Base-by-base conservation (phyloP, 176 grass and related monocot genomes). In the Triticum turgidum region DNA sequence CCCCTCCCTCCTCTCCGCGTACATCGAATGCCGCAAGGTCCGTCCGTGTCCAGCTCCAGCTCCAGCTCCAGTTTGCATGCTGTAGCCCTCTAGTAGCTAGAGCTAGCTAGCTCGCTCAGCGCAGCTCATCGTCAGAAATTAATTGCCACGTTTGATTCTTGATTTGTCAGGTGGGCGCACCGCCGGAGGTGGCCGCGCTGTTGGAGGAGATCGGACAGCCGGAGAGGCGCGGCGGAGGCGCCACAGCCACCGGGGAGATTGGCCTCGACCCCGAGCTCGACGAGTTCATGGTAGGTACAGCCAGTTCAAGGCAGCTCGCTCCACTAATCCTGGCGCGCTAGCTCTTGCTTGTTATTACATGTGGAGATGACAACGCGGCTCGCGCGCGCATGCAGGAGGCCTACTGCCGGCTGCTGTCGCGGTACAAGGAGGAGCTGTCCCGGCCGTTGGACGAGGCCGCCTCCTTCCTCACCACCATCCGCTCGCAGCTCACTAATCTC, bases 1-100 rank as follows among this genome's bases (percentile, higher is more conserved):
- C 83, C 94, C 94, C 12, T 85, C 89, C 47, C 92, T 99, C 56
- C 87, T 99, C 72, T 90, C 92, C 72, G 94, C 97, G 80, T 99
- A 99, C 85, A 89, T 99, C 79, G 94, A 99, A 80, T 99, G 97
- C 85, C 90, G 94, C 73, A 99, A 99, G 94, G 97, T 98, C 61
- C 7, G 79, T 65, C 74, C 35, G 34, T 5, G n/a, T 71, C 17
- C 11, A 70, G 93, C 9, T 85, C 89, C 39, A 70, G 93, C 9
- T 85, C 89, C 39, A 90, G 47, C 30, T 33, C 17, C 84, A 29
- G 62, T 24, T 35, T 78, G 61, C 83, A 54, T 24, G 70, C 61
- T 42, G 58, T 76, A 64, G 70, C 91, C 56, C 87, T 89, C 77
- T 90, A 34, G 58, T 22, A 22, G 58, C 58, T 61, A 20, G 58